phyloP scores from a whole-genome alignment of 2,329 filamentous ascomycete species.

The Lasiodiplodia gonubiensis region DNA sequence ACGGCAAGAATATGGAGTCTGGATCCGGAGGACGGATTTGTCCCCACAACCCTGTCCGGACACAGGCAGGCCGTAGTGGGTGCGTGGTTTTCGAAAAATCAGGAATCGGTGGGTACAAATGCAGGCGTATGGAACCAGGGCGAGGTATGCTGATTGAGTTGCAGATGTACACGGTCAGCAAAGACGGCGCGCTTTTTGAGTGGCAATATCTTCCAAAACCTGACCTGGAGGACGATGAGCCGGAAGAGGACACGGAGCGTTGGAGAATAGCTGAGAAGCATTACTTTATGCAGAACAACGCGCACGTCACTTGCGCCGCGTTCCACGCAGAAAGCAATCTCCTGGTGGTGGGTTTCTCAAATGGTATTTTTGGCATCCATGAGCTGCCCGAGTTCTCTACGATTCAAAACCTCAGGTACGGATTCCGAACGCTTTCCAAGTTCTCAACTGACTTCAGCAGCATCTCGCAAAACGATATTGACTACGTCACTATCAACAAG shows the following conservation, averaged over 20 bases:
- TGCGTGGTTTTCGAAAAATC: slow-evolving; percentile 96
- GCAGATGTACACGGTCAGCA: slow-evolving; percentile 89
- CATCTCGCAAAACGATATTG: slow-evolving; percentile 96
- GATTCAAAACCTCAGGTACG: slow-evolving; percentile 76
- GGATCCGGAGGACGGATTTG: slow-evolving; percentile 83
- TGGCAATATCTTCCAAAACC: slow-evolving; percentile 80
- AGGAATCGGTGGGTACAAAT: slow-evolving; percentile 68
- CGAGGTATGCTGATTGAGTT: slow-evolving; percentile 1
- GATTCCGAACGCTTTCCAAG: background rate
- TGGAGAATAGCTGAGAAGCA: slow-evolving; percentile 93
- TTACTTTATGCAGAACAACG: slow-evolving; percentile 91
- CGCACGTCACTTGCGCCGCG: slow-evolving; percentile 85
- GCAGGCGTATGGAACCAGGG: background rate
- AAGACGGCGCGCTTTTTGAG: slow-evolving; percentile 93
- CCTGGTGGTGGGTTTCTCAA: slow-evolving; percentile 96
- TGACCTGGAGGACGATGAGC: slow-evolving; percentile 56
- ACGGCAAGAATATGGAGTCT: slow-evolving; percentile 96
- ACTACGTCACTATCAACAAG: slow-evolving; percentile 92
- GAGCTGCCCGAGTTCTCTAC: slow-evolving; percentile 95
- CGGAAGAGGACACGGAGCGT: slow-evolving; percentile 70
- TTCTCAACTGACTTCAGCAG: slow-evolving; percentile 56
- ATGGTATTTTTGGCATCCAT: slow-evolving; percentile 91
- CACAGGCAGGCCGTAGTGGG: slow-evolving; percentile 88
- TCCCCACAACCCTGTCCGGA: slow-evolving; percentile 85
- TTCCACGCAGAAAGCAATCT: slow-evolving; percentile 87